Evolutionary conservation across 345 rosid species (phyloP), one percentile per base, ranked within the genome.

Genomic region (Conringia planisiliqua): DNA sequence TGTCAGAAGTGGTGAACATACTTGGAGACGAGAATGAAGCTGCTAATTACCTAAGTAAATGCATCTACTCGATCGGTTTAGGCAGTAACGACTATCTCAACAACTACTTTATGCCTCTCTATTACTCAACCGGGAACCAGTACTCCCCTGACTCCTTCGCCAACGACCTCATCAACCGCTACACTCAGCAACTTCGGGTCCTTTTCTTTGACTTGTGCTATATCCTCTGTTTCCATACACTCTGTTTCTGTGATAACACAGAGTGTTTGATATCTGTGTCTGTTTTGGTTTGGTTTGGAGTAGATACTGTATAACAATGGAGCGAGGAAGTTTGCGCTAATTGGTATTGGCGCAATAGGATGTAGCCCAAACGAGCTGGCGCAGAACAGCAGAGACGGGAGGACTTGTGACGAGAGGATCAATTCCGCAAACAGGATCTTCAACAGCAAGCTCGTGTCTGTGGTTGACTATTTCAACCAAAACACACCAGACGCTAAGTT

Each of bases 1-100:
- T 86, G 11, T 74, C 85, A 4, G 82, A 87, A 80, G 74, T 87
- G 4, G 89, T 82, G 71, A 80, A 81, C 75, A 51, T 91, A 51
- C 88, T 94, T 1, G 97, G 98, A 6, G 84, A 82, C 40, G 82
- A 85, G 62, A 59, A 78, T 11, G 43, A 64, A 9, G 88, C 98
- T 1, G 81, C 93, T 27, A 39, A 80, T 73, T 76, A 89, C 70
- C 74, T 94, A 22, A 86, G 91, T 70, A 81, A 82, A 72, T 91
- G 96, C 77, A 88, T 94, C 35, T 87, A 78, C 81, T 79, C 94
- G 0, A 82, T 91, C 14, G 95, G 90, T 0, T 78, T 94, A 43
- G 98, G 98, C 4, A 94, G 96, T 84, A 94, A 94, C 75, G 98
- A 94, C 62, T 94, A 94, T 73, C 92, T 94, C 38, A 94, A 91